A percentile compares a stretch with the other conserved stretches of the same genome.
These are phyloP conservation scores for Phlegmacium glaucopus DNA, from an alignment of 768 basidiomycete genomes.

Conservation along the genomic window DNA sequence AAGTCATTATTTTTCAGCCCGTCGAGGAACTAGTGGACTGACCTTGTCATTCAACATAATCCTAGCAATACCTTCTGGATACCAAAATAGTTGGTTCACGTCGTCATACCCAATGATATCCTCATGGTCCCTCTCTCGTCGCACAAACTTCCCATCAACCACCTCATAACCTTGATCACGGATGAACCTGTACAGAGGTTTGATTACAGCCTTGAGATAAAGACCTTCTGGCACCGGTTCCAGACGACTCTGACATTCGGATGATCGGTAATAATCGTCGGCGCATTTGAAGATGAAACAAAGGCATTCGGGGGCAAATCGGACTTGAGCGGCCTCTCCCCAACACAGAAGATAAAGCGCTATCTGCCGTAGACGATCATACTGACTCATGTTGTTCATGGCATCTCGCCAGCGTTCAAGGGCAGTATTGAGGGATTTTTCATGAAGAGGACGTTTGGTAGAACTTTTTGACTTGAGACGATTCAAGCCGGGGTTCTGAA, in stretches of 20 bases:
- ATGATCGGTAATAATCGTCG: conserved; percentile 97
- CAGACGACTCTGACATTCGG: conserved; percentile 92
- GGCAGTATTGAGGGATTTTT: conserved; percentile 73
- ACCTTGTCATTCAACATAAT: conserved; percentile 91
- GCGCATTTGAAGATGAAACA: conserved; percentile 99
- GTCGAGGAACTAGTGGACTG: conserved; percentile 7
- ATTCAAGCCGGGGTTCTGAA: conserved; percentile 86
- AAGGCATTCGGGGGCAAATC: conserved; percentile 93
- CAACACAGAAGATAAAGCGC: conserved; percentile 94
- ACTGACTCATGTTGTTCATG: conserved; percentile 98
- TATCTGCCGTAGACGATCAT: conserved; percentile 94
- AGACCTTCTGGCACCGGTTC: conserved; percentile 94
- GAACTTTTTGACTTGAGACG: conserved; percentile 72
- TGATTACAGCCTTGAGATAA: conserved; percentile 88
- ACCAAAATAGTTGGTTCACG: conserved; percentile 99
- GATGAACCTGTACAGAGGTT: conserved; percentile 94
- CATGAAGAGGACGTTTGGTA: conserved; percentile 48
- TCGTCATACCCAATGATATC: conserved; percentile 98
- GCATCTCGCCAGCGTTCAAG: conserved; percentile 94
- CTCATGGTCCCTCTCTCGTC: conserved; percentile 90
- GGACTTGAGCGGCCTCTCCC: conserved; percentile 98
- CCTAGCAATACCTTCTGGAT: conserved; percentile 94
- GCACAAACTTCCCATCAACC: conserved; percentile 90
- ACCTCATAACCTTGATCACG: conserved; percentile 98
- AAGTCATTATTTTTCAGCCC: conserved; percentile 1